A percentile compares a stretch with the other conserved stretches of the same genome.
phyloP scores from a whole-genome alignment of 192 early-diverging fungal species.

The Fimicolochytrium jonesii region DNA sequence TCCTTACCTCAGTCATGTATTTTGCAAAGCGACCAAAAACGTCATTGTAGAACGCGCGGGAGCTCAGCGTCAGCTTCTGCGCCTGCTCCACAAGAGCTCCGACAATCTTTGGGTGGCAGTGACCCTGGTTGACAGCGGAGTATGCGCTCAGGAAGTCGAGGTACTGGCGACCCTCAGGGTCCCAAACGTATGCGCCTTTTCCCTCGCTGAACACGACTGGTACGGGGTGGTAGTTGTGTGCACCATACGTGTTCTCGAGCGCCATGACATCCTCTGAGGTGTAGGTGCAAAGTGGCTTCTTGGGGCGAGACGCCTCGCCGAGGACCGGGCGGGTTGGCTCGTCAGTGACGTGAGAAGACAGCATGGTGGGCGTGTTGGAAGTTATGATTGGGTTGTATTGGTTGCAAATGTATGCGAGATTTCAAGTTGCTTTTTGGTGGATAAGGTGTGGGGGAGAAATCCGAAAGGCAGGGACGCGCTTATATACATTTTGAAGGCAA shows the following conservation, averaged over 20 bases:
- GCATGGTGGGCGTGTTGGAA: too few species aligned
- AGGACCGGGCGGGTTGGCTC: neutral
- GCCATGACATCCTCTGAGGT: conserved; percentile 31
- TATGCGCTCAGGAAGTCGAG: conserved; percentile 87
- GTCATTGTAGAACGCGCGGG: conserved; percentile 97
- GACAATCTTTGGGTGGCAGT: conserved; percentile 95
- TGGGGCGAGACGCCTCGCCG: conserved; percentile 30
- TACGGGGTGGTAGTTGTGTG: conserved; percentile 99
- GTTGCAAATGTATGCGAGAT: too few species aligned
- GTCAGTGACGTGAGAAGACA: too few species aligned
- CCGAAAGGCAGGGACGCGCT: too few species aligned
- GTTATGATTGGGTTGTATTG: too few species aligned
- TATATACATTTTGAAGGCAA: too few species aligned
- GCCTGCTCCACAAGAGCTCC: conserved; percentile 88
- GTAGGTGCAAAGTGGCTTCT: conserved; percentile 1
- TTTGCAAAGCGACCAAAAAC: conserved; percentile 85
- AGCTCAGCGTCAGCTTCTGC: conserved; percentile 74
- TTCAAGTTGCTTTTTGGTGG: too few species aligned
- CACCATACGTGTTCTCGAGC: conserved; percentile 82
- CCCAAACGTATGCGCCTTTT: conserved; percentile 88
- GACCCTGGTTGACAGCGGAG: conserved; percentile 82
- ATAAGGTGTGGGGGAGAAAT: too few species aligned
- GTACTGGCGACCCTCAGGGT: conserved; percentile 84
- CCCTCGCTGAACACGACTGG: conserved; percentile 87
- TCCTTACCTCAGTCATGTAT: conserved; percentile 77